Evolutionary conservation across 495 filamentous ascomycete genomes (phyloP), one percentile per base, ranked within the genome.

Genomic region (Oidiodendron maius): DNA sequence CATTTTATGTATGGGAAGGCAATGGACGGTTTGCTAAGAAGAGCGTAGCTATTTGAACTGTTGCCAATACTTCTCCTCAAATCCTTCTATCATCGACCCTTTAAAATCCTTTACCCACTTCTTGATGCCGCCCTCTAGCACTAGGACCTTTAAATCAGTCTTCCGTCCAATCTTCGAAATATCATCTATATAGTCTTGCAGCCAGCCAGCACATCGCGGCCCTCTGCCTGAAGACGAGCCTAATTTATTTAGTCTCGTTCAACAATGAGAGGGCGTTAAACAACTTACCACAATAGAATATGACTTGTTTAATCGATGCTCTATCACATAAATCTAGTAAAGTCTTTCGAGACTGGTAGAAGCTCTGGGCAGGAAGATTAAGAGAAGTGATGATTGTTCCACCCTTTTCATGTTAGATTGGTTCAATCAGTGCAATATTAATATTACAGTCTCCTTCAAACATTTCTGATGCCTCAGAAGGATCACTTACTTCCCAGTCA

Each of bases 291-390:
- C 85, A 88, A 53, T 83, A 88, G 65, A 80, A 89, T 30, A 87
- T 74, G 8, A 85, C 74, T 46, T 67, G 64, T 26, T 67, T 65
- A 6, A 81, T 59, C 0, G 67, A 67, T 1, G 77, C 77, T 8
- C 61, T 65, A 25, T 68, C 66, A 46, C 83, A 69, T n/a, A 86
- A 46, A 12, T 61, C 60, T 51, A 84, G 79, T 8, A 87, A 46
- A 0, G 75, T 66, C 4, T 81, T 75, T 0, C 86, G 58, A 5
- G 72, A 74, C 0, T 75, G 75, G 44, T 78, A 79, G 0, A 88
- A 66, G 52, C 70, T 81, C 54, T 88, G 83, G 1, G 83, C 83
- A 0, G 85, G 85, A 3, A 89, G 72, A 60, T 89, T 89, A 59
- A 89, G 62, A 8, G 84, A 84, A 10, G 74, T 74, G 23, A 67